Base-by-base conservation (phyloP, 1,139 yeast genomes). In the Kodamaea arcana region DNA sequence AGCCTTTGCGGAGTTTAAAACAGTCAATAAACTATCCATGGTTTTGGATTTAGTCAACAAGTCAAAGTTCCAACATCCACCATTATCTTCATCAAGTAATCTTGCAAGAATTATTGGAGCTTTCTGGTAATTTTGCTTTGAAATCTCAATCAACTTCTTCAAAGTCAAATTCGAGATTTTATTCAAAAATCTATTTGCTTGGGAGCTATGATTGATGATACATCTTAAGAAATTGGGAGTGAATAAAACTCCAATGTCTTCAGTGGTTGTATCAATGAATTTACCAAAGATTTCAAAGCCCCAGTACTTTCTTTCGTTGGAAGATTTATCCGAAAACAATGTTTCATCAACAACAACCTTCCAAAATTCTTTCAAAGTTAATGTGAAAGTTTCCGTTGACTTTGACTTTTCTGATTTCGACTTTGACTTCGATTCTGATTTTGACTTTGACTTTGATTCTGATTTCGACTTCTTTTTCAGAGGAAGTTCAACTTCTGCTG, bases 281-380 rank as follows among this genome's bases (percentile, higher is more conserved):
- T 72, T 65, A 25, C 60, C 65, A 45, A 90, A 78, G 4, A 90
- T 72, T 47, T 84, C 84, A 48, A 90, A 78, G 0, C 97, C 98
- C 76, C 87, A 76, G 56, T 73, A 85, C 53, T 90, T 92, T 42
- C 96, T 72, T 56, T 90, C 97, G 29, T 81, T 78, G 1, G 96
- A 85, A 0, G 96, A 71, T 44, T 83, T 78, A 22, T 75, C 78
- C 4, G 87, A 66, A 50, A 92, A 90, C 41, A 85, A 75, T 1
- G 83, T 72, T 49, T 87, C 94, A 52, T 90, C 97, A 9, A 90
- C 75, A 7, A 80, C 80, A 3, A 72, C 69, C 46, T 78, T 75
- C 95, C 95, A 88, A 56, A 92, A 88, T 39, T 84, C 94, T 20
- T 72, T 66, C 27, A 88, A 59, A 1, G 68, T 46, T 15, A 78